These are phyloP conservation scores for Talaromyces albobiverticillius DNA, from an alignment of 2,329 filamentous ascomycete genomes.

Conservation along the genomic window DNA sequence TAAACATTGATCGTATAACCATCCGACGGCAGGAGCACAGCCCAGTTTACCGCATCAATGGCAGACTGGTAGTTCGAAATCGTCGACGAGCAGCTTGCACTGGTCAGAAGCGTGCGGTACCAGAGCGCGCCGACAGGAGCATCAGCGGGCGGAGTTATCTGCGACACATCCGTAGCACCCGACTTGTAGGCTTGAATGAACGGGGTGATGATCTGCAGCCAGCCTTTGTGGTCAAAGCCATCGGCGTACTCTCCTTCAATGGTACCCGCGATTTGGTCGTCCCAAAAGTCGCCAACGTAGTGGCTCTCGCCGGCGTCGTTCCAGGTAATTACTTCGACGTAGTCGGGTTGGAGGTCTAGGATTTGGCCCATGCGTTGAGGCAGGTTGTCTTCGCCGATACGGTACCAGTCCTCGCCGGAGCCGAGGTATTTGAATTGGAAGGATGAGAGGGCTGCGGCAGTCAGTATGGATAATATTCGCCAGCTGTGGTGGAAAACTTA, in stretches of 20 bases:
- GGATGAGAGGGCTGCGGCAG: background rate
- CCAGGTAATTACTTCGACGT: constrained; percentile 12
- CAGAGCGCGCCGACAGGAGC: background rate
- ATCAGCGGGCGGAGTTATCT: background rate
- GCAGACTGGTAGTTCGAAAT: constrained; percentile 6
- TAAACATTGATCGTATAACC: constrained; percentile 10
- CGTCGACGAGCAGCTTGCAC: constrained; percentile 6
- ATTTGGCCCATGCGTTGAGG: constrained; percentile 5
- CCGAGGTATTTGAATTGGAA: constrained; percentile 11
- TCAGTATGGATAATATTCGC: background rate
- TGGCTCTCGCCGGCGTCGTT: constrained; percentile 12
- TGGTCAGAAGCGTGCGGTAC: constrained; percentile 9
- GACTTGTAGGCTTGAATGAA: constrained; percentile 10
- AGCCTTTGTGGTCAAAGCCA: constrained; percentile 11
- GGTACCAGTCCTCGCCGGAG: constrained; percentile 6
- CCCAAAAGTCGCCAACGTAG: constrained; percentile 10
- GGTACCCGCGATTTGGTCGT: constrained; percentile 5
- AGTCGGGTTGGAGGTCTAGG: constrained; percentile 4
- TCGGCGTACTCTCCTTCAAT: background rate
- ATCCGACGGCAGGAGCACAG: constrained; percentile 3
- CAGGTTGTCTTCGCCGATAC: constrained; percentile 7
- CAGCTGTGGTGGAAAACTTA: background rate
- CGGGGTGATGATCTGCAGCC: constrained; percentile 1
- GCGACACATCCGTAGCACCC: background rate
- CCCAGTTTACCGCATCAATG: constrained; percentile 7